phyloP scores from a whole-genome alignment of 768 basidiomycete species.

The Mycena leptocephala region DNA sequence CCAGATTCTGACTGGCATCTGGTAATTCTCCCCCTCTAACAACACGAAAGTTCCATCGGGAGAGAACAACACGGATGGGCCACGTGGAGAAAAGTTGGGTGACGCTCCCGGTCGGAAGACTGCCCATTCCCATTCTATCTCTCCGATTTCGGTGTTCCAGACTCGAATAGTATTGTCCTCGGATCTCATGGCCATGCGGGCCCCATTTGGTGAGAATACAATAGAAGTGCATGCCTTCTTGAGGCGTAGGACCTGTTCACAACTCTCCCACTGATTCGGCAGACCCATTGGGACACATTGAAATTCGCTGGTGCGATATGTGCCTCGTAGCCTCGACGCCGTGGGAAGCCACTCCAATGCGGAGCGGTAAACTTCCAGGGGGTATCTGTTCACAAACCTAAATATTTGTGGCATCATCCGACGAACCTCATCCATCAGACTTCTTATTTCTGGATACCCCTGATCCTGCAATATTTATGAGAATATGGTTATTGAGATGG shows the following conservation, averaged over 20 bases:
- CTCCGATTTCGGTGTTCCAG: no score
- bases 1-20: no score
- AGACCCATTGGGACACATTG: not conserved
- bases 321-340: not conserved
- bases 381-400: not conserved
- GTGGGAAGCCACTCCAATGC: slow-evolving; percentile 2
- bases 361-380: not conserved
- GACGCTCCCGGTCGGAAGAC: no score
- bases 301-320: not conserved
- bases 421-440: not conserved
- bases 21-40: no score
- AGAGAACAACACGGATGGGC: no score
- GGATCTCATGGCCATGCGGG: not conserved
- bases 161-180: no score
- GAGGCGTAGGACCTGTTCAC: not conserved
- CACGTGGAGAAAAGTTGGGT: no score
- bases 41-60: no score
- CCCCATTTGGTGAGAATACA: not conserved
- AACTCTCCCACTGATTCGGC: not conserved
- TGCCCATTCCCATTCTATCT: no score
- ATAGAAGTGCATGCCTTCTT: not conserved
- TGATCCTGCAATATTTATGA: not conserved
- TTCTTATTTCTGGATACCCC: not conserved
- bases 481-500: no score
- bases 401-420: not conserved